These are phyloP conservation scores for Candida sp. DNA, from an alignment of 1,139 yeast species.

Conservation along the genomic window DNA sequence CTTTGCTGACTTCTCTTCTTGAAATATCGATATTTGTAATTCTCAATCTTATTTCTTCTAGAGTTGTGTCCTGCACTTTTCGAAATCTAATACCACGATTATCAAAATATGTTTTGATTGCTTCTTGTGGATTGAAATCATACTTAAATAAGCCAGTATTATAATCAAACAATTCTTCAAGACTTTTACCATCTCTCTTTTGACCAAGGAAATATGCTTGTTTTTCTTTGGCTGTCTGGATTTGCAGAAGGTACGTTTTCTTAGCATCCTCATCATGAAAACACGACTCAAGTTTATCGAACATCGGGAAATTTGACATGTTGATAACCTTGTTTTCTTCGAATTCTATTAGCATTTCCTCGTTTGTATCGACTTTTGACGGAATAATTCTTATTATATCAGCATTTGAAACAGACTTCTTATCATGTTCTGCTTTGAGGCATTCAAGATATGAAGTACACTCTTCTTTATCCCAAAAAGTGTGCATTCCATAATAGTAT, in stretches of 20 bases:
- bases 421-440: slow-evolving; percentile 8
- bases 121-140: slow-evolving; percentile 1
- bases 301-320: slow-evolving; percentile 1
- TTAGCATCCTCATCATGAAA: slow-evolving; percentile 25
- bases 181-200: background rate
- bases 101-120: background rate
- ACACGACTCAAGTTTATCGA: background rate
- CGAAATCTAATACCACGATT: background rate
- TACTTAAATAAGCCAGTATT: background rate
- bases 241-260: slow-evolving; percentile 58
- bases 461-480: slow-evolving; percentile 14
- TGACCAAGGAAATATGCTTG: background rate
- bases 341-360: slow-evolving; percentile 19
- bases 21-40: slow-evolving; percentile 3
- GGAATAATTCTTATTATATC: slow-evolving; percentile 24
- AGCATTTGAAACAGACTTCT: slow-evolving; percentile 1
- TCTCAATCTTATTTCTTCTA: background rate
- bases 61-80: background rate
- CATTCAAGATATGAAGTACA: slow-evolving; percentile 12
- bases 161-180: background rate
- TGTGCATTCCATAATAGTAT: slow-evolving; percentile 15
- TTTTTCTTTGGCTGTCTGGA: background rate
- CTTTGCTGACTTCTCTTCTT: slow-evolving; percentile 3
- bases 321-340: slow-evolving; percentile 4
- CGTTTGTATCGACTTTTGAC: slow-evolving; percentile 19